Percentiles rank a stretch among this genome's conserved stretches.
Conservation (phyloP, 1,284 basidiomycete genomes). For the Ustilago loliicola region DNA sequence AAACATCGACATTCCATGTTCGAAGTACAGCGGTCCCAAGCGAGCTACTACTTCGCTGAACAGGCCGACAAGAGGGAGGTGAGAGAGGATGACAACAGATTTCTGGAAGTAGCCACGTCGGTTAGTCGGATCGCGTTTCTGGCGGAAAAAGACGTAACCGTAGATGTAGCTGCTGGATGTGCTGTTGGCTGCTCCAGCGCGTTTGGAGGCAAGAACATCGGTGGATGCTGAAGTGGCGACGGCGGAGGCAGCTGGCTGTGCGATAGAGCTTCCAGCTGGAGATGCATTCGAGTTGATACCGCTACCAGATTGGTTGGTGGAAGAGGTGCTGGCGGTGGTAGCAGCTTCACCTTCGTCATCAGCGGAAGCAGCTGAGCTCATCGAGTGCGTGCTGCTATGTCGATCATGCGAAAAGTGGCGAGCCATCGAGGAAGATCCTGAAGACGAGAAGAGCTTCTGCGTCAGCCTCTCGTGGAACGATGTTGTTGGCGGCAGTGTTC, state of each 20-base stretch:
- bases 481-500: slow-evolving; percentile 12
- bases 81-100: slow-evolving; percentile 86
- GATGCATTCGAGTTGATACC: slow-evolving; percentile 7
- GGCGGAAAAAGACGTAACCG: slow-evolving; percentile 69
- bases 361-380: slow-evolving; percentile 34
- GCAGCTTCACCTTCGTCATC: slow-evolving; percentile 24
- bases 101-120: slow-evolving; percentile 73
- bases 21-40: slow-evolving; percentile 75
- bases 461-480: slow-evolving; percentile 50
- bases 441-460: slow-evolving; percentile 45
- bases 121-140: slow-evolving; percentile 62
- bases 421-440: slow-evolving; percentile 32
- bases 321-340: not conserved
- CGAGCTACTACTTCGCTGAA: slow-evolving; percentile 80
- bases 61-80: slow-evolving; percentile 85
- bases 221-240: slow-evolving; percentile 5
- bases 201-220: slow-evolving; percentile 10
- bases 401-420: slow-evolving; percentile 44
- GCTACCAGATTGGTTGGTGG: not conserved
- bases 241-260: slow-evolving; percentile 1
- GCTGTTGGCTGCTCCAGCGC: slow-evolving; percentile 41
- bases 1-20: slow-evolving; percentile 64
- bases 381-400: slow-evolving; percentile 40
- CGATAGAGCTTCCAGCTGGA: slow-evolving; percentile 9
- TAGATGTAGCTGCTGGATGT: slow-evolving; percentile 67